phyloP scores from a whole-genome alignment of 805 yeast genomes.

The Candida awuae region DNA sequence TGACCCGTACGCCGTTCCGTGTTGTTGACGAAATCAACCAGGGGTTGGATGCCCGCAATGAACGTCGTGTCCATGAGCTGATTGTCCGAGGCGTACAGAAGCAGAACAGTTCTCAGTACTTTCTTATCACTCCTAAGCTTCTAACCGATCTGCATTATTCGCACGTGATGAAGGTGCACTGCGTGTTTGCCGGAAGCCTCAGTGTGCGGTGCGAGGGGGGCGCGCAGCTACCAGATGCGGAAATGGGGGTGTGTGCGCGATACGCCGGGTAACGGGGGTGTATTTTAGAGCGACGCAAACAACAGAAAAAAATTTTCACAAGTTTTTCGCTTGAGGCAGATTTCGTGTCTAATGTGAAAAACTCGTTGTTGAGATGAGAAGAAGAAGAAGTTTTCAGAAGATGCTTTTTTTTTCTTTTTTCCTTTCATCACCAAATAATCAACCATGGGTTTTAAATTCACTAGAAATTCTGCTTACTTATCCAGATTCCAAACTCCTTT shows the following conservation, averaged over 20 bases:
- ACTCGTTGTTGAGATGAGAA: background rate
- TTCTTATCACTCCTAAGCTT: conserved; percentile 87
- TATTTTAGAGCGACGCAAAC: background rate
- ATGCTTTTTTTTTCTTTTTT: background rate
- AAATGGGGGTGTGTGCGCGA: background rate
- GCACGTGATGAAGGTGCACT: conserved; percentile 73
- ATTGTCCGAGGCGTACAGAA: conserved; percentile 78
- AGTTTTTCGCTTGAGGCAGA: background rate
- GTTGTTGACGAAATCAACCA: conserved; percentile 98
- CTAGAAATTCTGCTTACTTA: conserved; percentile 89
- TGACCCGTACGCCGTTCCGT: conserved; percentile 83
- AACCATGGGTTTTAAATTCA: conserved; percentile 62
- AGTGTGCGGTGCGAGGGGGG: conserved; percentile 15
- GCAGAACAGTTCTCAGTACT: conserved; percentile 59
- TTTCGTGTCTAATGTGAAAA: background rate
- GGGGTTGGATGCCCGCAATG: conserved; percentile 96
- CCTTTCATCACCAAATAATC: background rate
- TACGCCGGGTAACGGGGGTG: background rate
- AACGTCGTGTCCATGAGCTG: conserved; percentile 73
- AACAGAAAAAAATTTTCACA: background rate
- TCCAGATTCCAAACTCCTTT: conserved; percentile 99
- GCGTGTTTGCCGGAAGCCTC: conserved; percentile 54
- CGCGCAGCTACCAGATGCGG: background rate
- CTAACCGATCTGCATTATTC: conserved; percentile 72
- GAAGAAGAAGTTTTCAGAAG: background rate